A percentile compares a stretch with the other conserved stretches of the same genome.
phyloP scores from a whole-genome alignment of 2,329 filamentous ascomycete genomes.

The Hypoxylon sp. region DNA sequence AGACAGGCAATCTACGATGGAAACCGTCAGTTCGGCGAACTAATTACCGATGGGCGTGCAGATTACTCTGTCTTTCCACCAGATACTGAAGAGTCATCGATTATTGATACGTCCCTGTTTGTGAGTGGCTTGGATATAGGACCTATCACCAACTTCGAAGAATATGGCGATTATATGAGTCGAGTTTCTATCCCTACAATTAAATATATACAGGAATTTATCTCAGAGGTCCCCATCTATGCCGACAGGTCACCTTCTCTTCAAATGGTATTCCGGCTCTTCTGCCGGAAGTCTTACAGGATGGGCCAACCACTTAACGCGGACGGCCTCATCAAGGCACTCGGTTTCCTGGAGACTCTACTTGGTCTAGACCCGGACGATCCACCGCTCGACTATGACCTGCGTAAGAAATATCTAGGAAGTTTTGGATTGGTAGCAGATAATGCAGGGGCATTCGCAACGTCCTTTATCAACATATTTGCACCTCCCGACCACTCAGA shows the following conservation, averaged over 20 bases:
- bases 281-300: conserved; percentile 8
- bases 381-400: background rate
- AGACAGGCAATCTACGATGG: conserved; percentile 6
- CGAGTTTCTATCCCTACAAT: background rate
- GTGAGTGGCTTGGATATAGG: conserved; percentile 5
- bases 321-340: conserved; percentile 6
- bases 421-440: conserved; percentile 1
- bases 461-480: conserved; percentile 6
- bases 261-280: conserved; percentile 7
- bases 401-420: background rate
- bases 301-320: background rate
- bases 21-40: background rate
- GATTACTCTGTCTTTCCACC: background rate
- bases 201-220: conserved; percentile 2
- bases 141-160: background rate
- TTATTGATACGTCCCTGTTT: conserved; percentile 6
- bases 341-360: conserved; percentile 14
- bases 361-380: conserved; percentile 5
- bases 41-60: conserved; percentile 4
- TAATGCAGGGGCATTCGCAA: conserved; percentile 1
- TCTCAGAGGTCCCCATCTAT: conserved; percentile 3
- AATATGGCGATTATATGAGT: conserved; percentile 14
- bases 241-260: background rate
- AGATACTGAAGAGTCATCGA: background rate
- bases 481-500: background rate